These are phyloP conservation scores for Pseudocercospora fijiensis DNA, from an alignment of 2,329 filamentous ascomycete species.

Conservation along the genomic window DNA sequence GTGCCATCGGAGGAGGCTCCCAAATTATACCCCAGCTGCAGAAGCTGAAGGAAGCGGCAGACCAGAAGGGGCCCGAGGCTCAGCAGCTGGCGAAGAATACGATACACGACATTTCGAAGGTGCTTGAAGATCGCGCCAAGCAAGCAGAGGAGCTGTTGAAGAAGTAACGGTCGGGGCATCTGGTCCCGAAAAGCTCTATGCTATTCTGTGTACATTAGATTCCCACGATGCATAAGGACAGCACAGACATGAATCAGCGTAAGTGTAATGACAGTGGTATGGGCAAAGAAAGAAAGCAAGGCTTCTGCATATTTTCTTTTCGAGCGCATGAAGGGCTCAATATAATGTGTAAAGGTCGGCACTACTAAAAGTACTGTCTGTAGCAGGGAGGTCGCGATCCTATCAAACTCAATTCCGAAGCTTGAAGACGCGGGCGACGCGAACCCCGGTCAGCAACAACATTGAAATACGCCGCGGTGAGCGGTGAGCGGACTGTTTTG, in stretches of 20 bases:
- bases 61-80: conserved; percentile 68
- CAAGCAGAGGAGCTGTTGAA: conserved; percentile 60
- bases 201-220: conserved; percentile 2
- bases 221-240: neutral
- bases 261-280: neutral
- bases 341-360: too few species aligned
- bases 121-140: conserved; percentile 60
- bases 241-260: neutral
- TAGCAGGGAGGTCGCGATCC: too few species aligned
- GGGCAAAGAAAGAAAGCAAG: neutral
- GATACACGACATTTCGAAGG: conserved; percentile 60
- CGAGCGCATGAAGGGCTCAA: too few species aligned
- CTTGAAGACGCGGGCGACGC: neutral
- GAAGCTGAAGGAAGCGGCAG: conserved; percentile 62
- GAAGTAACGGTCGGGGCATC: conserved; percentile 19
- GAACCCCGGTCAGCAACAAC: neutral
- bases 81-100: conserved; percentile 69
- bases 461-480: neutral
- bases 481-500: neutral
- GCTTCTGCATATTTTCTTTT: neutral
- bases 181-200: neutral
- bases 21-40: conserved; percentile 66
- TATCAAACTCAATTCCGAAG: neutral
- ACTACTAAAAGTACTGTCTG: too few species aligned
- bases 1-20: conserved; percentile 63